Percentiles rank a stretch among this genome's conserved stretches.
Evolutionary conservation across 2,329 filamentous ascomycete species (phyloP).

Genomic region (Thermochaetoides dissita): DNA sequence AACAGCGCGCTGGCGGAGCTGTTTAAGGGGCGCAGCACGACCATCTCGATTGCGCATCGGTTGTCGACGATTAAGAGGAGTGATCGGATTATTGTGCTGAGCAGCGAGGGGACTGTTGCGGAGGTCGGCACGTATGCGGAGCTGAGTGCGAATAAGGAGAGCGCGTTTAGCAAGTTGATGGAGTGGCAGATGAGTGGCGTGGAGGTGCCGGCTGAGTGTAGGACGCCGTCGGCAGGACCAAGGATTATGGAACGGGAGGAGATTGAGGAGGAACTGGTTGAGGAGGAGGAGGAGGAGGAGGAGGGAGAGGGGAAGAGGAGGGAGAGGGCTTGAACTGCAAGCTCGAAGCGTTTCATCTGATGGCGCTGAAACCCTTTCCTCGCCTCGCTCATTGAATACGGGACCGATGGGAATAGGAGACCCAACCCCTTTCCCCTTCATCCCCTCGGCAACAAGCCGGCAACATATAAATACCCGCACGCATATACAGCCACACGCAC

Average conservation of each 20-base stretch:
- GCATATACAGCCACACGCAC: no score
- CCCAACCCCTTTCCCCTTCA: no score
- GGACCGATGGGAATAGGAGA: no score
- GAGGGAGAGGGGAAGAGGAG: conserved; percentile 13
- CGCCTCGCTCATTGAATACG: no score
- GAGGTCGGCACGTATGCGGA: conserved; percentile 76
- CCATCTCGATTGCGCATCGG: conserved; percentile 92
- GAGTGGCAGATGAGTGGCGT: conserved; percentile 95
- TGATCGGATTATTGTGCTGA: conserved; percentile 86
- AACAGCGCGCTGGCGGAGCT: conserved; percentile 76
- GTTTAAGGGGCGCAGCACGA: conserved; percentile 79
- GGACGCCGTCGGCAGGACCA: conserved; percentile 19
- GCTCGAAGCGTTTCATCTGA: no score
- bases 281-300: conserved; percentile 23
- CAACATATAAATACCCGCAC: no score
- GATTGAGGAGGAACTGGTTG: conserved; percentile 35
- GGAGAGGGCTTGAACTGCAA: background rate
- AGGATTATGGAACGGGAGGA: conserved; percentile 38
- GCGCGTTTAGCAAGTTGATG: conserved; percentile 91
- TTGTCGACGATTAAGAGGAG: conserved; percentile 93
- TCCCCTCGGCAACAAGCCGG: no score
- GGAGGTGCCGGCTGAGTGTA: conserved; percentile 37
- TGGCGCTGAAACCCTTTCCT: no score
- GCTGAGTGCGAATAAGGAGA: conserved; percentile 57
- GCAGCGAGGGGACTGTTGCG: conserved; percentile 72